Evolutionary conservation across 108 stramenopile genomes (phyloP).

Genomic region (Cyclotella baltica): DNA sequence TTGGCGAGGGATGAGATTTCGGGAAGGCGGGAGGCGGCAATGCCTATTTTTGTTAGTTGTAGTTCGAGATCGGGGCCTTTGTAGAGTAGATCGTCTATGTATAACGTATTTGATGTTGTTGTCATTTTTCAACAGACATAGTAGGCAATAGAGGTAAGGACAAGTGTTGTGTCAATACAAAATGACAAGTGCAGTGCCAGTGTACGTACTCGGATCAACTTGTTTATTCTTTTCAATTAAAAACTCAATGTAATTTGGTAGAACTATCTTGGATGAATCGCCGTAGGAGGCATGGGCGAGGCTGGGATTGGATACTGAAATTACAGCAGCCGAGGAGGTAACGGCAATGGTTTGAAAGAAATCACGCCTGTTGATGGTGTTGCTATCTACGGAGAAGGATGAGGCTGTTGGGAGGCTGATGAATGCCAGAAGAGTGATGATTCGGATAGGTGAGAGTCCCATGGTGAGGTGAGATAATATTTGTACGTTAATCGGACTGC

Average conservation of each 20-base stretch:
- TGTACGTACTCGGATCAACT: conserved; percentile 26
- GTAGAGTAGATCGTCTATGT: conserved; percentile 52
- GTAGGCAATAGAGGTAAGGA: background rate
- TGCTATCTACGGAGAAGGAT: conserved; percentile 13
- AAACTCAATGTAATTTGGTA: conserved; percentile 78
- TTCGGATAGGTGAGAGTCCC: background rate
- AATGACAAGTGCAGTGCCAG: too few species aligned
- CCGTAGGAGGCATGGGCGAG: conserved; percentile 62
- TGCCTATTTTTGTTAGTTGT: conserved; percentile 55
- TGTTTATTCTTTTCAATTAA: conserved; percentile 70
- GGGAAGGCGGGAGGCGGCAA: conserved; percentile 52
- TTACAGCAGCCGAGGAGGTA: background rate
- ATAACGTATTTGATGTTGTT: background rate
- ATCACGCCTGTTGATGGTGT: conserved; percentile 7
- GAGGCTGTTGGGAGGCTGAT: conserved; percentile 25
- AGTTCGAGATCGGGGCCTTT: conserved; percentile 63
- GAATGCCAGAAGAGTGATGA: background rate
- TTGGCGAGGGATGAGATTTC: conserved; percentile 60
- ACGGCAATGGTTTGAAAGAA: conserved; percentile 37
- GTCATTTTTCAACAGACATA: background rate
- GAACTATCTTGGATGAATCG: conserved; percentile 57
- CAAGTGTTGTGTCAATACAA: background rate
- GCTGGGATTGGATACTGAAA: conserved; percentile 5
- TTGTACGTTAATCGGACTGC: too few species aligned
- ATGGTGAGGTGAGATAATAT: too few species aligned